Evolutionary conservation across 1,284 basidiomycete species (phyloP), one percentile per base, ranked within the genome.

Genomic region (Meira nashicola): DNA sequence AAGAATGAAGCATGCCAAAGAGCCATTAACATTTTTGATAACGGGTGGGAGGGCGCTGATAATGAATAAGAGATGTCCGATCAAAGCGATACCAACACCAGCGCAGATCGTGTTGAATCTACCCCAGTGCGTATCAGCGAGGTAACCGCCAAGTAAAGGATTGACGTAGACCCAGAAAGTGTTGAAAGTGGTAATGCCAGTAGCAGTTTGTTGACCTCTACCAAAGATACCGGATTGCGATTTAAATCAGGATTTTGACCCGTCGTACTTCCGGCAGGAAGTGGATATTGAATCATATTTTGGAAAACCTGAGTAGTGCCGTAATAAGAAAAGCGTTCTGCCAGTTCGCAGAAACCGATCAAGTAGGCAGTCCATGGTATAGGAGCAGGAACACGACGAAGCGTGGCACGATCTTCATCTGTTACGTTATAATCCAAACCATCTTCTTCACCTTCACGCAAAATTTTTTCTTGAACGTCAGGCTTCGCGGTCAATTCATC

Each of bases 41-140:
- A 90, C 84, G 1, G 84, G 82, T 0, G 89, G 89, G 25, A 90
- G 76, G 7, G 86, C 84, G 17, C 87, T 84, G 55, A 89, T 78
- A 67, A 90, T 83, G 66, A 92, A 84, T 65, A 92, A 81, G 60
- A 88, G 79, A 76, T 92, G 89, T 0, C 80, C 81, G 44, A 80
- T 64, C 53, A 80, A 65, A 33, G 79, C 78, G 63, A 81, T 72
- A 47, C 63, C 62, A 49, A 80, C 75, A 55, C 79, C 74, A 54
- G 74, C 65, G 67, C 73, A 72, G 55, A 83, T 79, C 7, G 81
- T 82, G 60, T 80, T 82, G 77, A 78, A 82, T n/a, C 82, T 76
- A 28, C 82, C 82, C 44, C 76, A 70, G 59, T 80, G 74, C 3
- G 76, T 71, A 64, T 81, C 80, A 41, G 80, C 80, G 33, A 81